These are phyloP conservation scores for Debaryomycetaceae sp. DNA, from an alignment of 1,139 yeast species.

Conservation along the genomic window DNA sequence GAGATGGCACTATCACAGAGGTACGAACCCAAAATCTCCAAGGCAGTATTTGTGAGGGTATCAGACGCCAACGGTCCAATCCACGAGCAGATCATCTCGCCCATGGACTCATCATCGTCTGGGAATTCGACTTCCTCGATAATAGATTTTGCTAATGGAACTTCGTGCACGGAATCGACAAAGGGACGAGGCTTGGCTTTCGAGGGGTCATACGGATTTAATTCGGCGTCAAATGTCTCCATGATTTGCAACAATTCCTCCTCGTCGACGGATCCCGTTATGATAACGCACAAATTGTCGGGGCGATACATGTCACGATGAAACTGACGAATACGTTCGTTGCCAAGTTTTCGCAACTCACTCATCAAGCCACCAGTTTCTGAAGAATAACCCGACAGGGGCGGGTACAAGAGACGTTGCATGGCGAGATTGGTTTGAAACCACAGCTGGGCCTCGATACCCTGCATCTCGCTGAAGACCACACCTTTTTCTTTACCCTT, in stretches of 20 bases:
- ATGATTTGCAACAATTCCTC: conserved; percentile 53
- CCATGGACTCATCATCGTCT: conserved; percentile 77
- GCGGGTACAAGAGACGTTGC: conserved; percentile 49
- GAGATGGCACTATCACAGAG: conserved; percentile 69
- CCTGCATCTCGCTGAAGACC: conserved; percentile 97
- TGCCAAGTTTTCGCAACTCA: conserved; percentile 63
- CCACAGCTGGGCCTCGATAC: conserved; percentile 74
- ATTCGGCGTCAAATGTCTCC: conserved; percentile 49
- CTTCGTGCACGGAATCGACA: conserved; percentile 54
- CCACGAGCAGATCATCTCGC: conserved; percentile 71
- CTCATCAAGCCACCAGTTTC: conserved; percentile 90
- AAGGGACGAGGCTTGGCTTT: conserved; percentile 57
- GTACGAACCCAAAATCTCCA: conserved; percentile 64
- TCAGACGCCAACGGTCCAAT: conserved; percentile 64
- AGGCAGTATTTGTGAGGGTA: conserved; percentile 47
- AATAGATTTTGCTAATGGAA: conserved; percentile 29
- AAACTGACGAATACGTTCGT: conserved; percentile 64
- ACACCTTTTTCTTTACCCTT: conserved; percentile 91
- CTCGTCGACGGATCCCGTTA: conserved; percentile 79
- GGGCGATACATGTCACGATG: conserved; percentile 69
- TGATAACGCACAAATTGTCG: conserved; percentile 70
- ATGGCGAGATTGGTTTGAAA: conserved; percentile 53
- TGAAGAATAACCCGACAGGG: conserved; percentile 70
- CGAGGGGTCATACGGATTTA: conserved; percentile 29
- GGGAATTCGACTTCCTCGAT: conserved; percentile 65